Evolutionary conservation across 768 basidiomycete genomes (phyloP), one percentile per base, ranked within the genome.

Genomic region (Tylopilus plumbeoviolaceoides): DNA sequence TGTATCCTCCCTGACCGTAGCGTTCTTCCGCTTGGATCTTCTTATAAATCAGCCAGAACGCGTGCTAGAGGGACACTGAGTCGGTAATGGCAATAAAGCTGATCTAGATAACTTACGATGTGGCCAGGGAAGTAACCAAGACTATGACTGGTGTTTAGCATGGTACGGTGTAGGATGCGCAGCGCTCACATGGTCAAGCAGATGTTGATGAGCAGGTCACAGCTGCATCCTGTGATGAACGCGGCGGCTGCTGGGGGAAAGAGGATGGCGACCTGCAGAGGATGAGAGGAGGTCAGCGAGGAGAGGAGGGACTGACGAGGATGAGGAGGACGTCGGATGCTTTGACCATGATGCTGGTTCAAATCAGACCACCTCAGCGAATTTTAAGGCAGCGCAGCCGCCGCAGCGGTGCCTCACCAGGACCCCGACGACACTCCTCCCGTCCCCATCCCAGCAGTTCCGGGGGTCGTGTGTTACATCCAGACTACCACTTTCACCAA

Each of bases 21-120:
- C 75, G 78, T 61, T 91, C 89, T 61, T 91, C 88, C 0, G 91
- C 92, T 61, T 89, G 78, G 79, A 91, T 91, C 79, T 87, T 88
- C 79, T 79, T 86, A 73, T 92, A 92, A 51, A 93, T 91, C 48
- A 95, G 77, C 87, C 87, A 92, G 73, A 92, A 91, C 2, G 89
- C 87, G 64, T 93, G 90, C 80, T 81, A 48, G 6, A 33, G 41
- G 38, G 28, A 30, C 9, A 28, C 57, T 30, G 36, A 33, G 17
- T 44, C 33, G 50, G 36, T n/a, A 4, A 38, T 5, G 36, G n/a
- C 4, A 10, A 18, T 7, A 14, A 15, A 30, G 18, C 28, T 30
- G 28, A 10, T 7, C 8, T 3, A 12, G n/a, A 30, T 6, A 33
- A 66, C 77, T 54, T 45, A 78, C 79, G 43, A 82, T 67, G 52